phyloP scores from a whole-genome alignment of 305 asterid genomes.

The Stenogyne calaminthoides region DNA sequence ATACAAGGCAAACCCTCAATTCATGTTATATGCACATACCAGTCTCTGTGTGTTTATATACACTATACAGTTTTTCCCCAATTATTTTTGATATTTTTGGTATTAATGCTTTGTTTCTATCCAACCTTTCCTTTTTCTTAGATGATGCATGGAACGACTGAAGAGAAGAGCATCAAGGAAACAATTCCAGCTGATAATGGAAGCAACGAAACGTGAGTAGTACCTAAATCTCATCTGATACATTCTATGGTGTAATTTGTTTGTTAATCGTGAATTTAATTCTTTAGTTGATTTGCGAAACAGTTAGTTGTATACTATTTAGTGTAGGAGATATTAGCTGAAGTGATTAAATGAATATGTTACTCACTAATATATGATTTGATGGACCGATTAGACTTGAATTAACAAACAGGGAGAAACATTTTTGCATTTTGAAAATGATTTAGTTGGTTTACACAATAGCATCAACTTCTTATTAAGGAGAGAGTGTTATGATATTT shows the following conservation, averaged over 20 bases:
- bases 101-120: not conserved
- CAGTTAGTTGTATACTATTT: not conserved
- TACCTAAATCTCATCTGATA: not conserved
- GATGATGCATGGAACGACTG: conserved; percentile 48
- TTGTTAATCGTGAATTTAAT: not conserved
- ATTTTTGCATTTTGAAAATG: not conserved
- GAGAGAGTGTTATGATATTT: not conserved
- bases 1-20: conserved; percentile 46
- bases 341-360: conserved; percentile 7
- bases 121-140: conserved; percentile 10
- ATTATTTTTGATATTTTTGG: not conserved
- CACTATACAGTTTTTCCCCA: not conserved
- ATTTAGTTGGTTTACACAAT: not conserved
- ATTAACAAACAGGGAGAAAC: not conserved
- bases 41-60: not conserved
- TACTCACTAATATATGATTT: not conserved
- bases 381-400: conserved; percentile 11
- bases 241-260: not conserved
- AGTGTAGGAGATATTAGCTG: not conserved
- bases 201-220: conserved; percentile 36
- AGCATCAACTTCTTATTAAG: not conserved
- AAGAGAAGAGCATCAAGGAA: conserved; percentile 26
- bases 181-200: conserved; percentile 21
- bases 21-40: not conserved
- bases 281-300: not conserved